These are phyloP conservation scores for Pseudogymnoascus sp. DNA, from an alignment of 2,329 filamentous ascomycete species.

Conservation along the genomic window DNA sequence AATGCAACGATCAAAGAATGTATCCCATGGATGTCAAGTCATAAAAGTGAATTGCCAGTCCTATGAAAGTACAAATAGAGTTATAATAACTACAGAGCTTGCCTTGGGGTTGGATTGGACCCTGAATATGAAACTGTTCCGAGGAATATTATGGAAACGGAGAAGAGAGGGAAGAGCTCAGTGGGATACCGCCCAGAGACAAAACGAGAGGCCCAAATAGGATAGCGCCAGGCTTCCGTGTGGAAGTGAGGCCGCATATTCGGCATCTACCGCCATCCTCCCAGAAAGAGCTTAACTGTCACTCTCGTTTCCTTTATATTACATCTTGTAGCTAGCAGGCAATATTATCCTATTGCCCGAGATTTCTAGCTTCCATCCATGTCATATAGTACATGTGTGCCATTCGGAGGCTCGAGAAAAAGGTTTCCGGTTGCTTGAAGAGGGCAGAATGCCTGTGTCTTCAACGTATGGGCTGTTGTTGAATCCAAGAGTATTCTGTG, in stretches of 20 bases:
- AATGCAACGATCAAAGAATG: not conserved
- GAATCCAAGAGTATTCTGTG: not conserved
- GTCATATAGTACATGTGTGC: not conserved
- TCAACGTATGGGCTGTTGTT: not conserved
- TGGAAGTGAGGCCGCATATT: not conserved
- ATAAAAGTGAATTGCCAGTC: not conserved
- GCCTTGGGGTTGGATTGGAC: not conserved
- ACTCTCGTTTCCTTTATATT: not conserved
- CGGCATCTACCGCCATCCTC: not conserved
- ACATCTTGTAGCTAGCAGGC: not conserved
- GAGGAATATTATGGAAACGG: not conserved
- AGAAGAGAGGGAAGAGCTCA: not conserved
- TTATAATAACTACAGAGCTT: not conserved
- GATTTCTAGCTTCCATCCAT: not conserved
- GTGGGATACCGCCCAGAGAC: not conserved
- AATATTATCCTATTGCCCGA: not conserved
- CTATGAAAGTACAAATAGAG: not conserved
- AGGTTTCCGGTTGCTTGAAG: not conserved
- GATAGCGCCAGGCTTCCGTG: not conserved
- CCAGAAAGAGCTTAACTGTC: not conserved
- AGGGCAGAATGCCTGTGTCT: not conserved
- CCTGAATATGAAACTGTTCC: not conserved
- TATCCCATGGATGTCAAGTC: not conserved
- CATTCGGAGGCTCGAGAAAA: not conserved
- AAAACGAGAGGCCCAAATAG: not conserved